phyloP scores from a whole-genome alignment of 441 rosid species.

The Biscutella laevigata region DNA sequence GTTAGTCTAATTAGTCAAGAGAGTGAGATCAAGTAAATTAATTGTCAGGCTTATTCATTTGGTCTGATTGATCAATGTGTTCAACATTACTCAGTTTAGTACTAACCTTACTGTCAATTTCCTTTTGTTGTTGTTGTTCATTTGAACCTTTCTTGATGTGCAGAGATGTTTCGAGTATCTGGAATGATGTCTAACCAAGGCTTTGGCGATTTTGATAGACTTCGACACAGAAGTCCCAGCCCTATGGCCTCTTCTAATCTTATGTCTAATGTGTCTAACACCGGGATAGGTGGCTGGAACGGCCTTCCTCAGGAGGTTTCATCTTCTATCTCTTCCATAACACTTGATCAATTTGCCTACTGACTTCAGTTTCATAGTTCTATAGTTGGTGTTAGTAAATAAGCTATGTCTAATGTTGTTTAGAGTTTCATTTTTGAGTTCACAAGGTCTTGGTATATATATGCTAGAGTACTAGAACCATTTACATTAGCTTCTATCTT shows the following conservation, averaged over 20 bases:
- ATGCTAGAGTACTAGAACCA: neutral
- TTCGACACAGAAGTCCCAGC: conserved; percentile 91
- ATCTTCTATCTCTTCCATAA: neutral
- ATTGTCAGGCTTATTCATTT: neutral
- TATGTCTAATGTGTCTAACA: conserved; percentile 56
- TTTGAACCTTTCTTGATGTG: conserved; percentile 12
- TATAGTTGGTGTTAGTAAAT: neutral
- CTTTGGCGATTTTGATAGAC: conserved; percentile 75
- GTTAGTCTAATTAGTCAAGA: neutral
- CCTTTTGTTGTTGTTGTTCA: neutral
- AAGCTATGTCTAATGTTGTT: neutral
- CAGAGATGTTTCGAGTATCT: conserved; percentile 87
- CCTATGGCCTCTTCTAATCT: conserved; percentile 95
- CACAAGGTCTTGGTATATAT: neutral
- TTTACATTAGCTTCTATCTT: neutral
- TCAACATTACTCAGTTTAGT: neutral
- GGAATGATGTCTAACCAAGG: conserved; percentile 93
- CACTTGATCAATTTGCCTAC: neutral
- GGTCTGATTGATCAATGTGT: neutral
- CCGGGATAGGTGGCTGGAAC: conserved; percentile 69
- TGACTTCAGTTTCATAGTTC: neutral
- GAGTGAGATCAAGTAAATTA: conserved; percentile 14
- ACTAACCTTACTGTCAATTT: neutral
- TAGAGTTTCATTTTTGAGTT: neutral
- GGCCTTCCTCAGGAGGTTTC: conserved; percentile 67